Evolutionary conservation across 306 rosid species (phyloP), one percentile per base, ranked within the genome.

Genomic region (Quercus engelmannii): DNA sequence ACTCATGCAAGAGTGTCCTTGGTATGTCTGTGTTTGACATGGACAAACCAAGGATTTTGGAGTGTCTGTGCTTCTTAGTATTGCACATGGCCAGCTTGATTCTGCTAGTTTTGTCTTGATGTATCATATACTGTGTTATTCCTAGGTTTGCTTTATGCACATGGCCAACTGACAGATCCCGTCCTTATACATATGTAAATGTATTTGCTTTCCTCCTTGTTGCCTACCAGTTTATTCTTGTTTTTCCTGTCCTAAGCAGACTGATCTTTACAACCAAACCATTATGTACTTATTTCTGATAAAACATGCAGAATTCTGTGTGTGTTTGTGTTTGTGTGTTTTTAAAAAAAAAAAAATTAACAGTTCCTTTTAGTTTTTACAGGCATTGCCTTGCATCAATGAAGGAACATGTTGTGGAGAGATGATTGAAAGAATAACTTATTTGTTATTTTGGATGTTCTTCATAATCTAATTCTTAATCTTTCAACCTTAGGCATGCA

Each of bases 401-500:
- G 20, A 35, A 33, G 20, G 52, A 67, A 33, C 52, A 67, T 7
- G 51, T 33, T 33, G n/a, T 28, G 43, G 72, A 46, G 51, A 67
- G 51, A 67, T 19, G 26, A 33, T 19, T 67, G n/a, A 26, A 67
- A 5, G 25, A 18, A 33, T 31, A 46, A 18, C 49, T 67, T 67
- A 33, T 67, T 35, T 67, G 18, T 35, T 67, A 8, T 67, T 69
- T 2, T 63, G 74, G 74, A 72, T 57, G 55, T 74, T 61, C 70
- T 61, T 72, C 70, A 14, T 19, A 51, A 79, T 81, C 79, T 83
- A 56, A 78, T 82, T 70, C 41, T 78, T 74, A 15, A 6, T 80
- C 82, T 62, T 81, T 76, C 76, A 73, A 38, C 38, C 77, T 74
- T 76, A 94, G 98, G 81, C 90, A 83, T 83, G 76, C 86, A 74